These are phyloP conservation scores for Annulohypoxylon truncatum DNA, from an alignment of 2,329 filamentous ascomycete genomes.

Conservation along the genomic window DNA sequence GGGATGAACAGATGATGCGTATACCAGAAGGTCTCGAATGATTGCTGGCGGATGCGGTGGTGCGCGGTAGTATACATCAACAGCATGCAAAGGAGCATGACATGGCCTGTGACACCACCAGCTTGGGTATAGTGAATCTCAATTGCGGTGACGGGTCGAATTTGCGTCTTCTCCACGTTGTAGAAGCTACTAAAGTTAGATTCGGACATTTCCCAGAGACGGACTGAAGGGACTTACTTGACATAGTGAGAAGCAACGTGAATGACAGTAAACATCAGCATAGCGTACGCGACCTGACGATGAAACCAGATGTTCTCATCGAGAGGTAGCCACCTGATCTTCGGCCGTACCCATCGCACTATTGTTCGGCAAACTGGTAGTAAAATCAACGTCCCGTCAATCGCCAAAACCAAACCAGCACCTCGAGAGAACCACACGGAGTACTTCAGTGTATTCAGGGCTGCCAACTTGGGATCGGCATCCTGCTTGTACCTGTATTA, in stretches of 20 bases:
- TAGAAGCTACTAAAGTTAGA: constrained; percentile 74
- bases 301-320: constrained; percentile 99
- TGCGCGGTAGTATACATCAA: constrained; percentile 98
- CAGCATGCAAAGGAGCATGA: constrained; percentile 99
- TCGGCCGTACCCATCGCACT: constrained; percentile 85
- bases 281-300: constrained; percentile 88
- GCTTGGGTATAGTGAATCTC: constrained; percentile 92
- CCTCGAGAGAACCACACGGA: constrained; percentile 98
- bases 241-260: constrained; percentile 90
- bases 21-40: constrained; percentile 99
- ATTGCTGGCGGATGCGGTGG: constrained; percentile 92
- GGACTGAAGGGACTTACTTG: constrained; percentile 71
- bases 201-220: constrained; percentile 26
- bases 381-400: constrained; percentile 88
- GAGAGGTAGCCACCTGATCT: constrained; percentile 88
- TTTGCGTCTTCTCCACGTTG: constrained; percentile 88
- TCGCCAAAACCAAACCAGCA: constrained; percentile 84
- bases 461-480: constrained; percentile 73
- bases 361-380: constrained; percentile 95
- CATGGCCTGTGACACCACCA: constrained; percentile 92
- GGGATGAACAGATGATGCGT: constrained; percentile 98
- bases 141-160: constrained; percentile 82
- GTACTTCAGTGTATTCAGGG: constrained; percentile 82
- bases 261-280: constrained; percentile 83
- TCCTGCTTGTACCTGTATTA: constrained; percentile 80